A percentile compares a stretch with the other conserved stretches of the same genome.
phyloP scores from a whole-genome alignment of 768 basidiomycete species.

The Terana coerulea region DNA sequence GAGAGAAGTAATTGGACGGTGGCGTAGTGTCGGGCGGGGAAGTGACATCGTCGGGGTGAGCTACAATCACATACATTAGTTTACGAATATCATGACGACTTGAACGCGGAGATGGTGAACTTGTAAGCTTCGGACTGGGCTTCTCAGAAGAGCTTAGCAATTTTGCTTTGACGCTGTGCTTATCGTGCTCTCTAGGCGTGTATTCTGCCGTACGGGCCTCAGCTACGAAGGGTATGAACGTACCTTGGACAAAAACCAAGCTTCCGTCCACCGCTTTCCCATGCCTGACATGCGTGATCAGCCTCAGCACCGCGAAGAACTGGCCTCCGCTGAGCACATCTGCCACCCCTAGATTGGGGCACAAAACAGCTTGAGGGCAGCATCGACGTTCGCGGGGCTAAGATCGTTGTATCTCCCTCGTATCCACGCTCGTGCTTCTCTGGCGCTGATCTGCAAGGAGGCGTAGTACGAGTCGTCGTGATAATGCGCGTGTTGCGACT shows the following conservation, averaged over 20 bases:
- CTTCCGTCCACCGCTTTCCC: constrained; percentile 61
- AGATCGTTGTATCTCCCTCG: constrained; percentile 64
- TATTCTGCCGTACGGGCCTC: too few species aligned
- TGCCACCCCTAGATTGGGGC: constrained; percentile 43
- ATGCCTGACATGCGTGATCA: constrained; percentile 55
- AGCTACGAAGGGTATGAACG: too few species aligned
- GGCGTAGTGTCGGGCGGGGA: constrained; percentile 16
- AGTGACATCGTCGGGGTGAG: constrained; percentile 5
- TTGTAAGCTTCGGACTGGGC: neutral
- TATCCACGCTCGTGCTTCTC: constrained; percentile 75
- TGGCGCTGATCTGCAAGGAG: constrained; percentile 45
- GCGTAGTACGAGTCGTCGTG: constrained; percentile 49
- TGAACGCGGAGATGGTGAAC: neutral
- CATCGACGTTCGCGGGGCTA: constrained; percentile 50
- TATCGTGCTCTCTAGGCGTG: too few species aligned
- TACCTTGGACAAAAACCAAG: constrained; percentile 77
- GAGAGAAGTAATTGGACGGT: neutral
- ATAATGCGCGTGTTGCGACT: constrained; percentile 7
- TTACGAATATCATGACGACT: neutral
- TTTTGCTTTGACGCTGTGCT: too few species aligned
- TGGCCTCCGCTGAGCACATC: constrained; percentile 64
- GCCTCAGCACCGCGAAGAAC: constrained; percentile 71
- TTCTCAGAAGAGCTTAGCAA: too few species aligned
- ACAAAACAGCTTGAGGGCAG: constrained; percentile 60
- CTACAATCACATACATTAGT: neutral